A percentile compares a stretch with the other conserved stretches of the same genome.
These are phyloP conservation scores for Erythrobasidium yunnanense DNA, from an alignment of 768 basidiomycete genomes.

Conservation along the genomic window DNA sequence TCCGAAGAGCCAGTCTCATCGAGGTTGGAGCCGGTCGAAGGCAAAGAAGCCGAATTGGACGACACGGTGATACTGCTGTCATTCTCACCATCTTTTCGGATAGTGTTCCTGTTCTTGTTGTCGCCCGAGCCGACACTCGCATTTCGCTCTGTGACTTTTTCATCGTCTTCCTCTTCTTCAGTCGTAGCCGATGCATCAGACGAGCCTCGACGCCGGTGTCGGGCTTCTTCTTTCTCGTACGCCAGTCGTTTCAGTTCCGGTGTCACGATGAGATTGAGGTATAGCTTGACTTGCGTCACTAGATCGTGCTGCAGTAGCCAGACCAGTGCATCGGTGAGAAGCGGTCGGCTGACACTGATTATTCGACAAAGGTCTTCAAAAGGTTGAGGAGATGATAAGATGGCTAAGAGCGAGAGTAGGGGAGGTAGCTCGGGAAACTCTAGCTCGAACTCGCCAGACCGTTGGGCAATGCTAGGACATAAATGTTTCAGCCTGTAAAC, in stretches of 20 bases:
- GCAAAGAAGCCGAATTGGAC: background rate
- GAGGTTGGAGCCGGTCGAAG: background rate
- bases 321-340: constrained; percentile 69
- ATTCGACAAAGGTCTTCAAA: constrained; percentile 58
- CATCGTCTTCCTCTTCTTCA: constrained; percentile 3
- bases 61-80: constrained; percentile 5
- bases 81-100: background rate
- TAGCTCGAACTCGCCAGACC: constrained; percentile 54
- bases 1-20: background rate
- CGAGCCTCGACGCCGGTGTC: background rate
- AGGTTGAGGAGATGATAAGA: constrained; percentile 58
- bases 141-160: background rate
- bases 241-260: constrained; percentile 50
- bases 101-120: too few relatives aligned
- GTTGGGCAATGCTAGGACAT: constrained; percentile 47
- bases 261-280: constrained; percentile 71
- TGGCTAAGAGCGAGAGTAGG: constrained; percentile 62
- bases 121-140: too few relatives aligned
- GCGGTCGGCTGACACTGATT: constrained; percentile 54
- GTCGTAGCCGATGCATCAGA: background rate
- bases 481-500: too few relatives aligned
- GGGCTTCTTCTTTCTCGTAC: constrained; percentile 28
- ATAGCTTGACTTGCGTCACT: constrained; percentile 70
- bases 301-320: constrained; percentile 87
- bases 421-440: constrained; percentile 59